These are phyloP conservation scores for Dothideomycetes sp. DNA, from an alignment of 2,329 filamentous ascomycete species.

Conservation along the genomic window DNA sequence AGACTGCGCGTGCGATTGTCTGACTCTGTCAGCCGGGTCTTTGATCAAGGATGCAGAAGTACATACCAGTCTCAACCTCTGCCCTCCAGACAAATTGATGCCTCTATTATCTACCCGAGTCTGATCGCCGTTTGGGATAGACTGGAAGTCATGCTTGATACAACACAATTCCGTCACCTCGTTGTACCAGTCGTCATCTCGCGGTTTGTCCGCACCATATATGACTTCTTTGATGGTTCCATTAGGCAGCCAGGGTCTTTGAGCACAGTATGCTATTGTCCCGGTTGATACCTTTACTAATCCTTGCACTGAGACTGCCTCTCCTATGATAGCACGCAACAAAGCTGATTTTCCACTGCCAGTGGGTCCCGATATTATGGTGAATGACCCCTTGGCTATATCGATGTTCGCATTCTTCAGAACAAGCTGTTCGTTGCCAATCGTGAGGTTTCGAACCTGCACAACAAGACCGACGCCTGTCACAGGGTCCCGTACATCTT, in stretches of 20 bases:
- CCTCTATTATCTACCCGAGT: slow-evolving; percentile 43
- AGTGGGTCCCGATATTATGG: slow-evolving; percentile 41
- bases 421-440: not conserved
- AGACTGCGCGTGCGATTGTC: slow-evolving; percentile 45
- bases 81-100: slow-evolving; percentile 42
- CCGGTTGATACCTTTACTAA: not conserved
- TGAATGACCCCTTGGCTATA: slow-evolving; percentile 35
- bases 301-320: not conserved
- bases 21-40: slow-evolving; percentile 15
- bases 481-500: not conserved
- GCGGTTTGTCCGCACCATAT: slow-evolving; percentile 49
- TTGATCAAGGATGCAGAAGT: slow-evolving; percentile 15
- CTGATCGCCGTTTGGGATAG: slow-evolving; percentile 29
- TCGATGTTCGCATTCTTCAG: slow-evolving; percentile 28
- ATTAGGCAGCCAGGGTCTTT: slow-evolving; percentile 63
- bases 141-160: slow-evolving; percentile 30
- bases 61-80: slow-evolving; percentile 41
- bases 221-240: slow-evolving; percentile 70
- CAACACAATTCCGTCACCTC: slow-evolving; percentile 25
- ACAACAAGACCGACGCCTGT: not conserved
- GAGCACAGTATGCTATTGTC: slow-evolving; percentile 11
- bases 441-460: not conserved
- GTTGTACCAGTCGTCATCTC: slow-evolving; percentile 28
- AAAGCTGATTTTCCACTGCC: slow-evolving; percentile 46
- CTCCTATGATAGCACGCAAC: slow-evolving; percentile 29